A percentile compares a stretch with the other conserved stretches of the same genome.
phyloP scores from a whole-genome alignment of 768 basidiomycete genomes.

The Boletus rufocinnamomeus region DNA sequence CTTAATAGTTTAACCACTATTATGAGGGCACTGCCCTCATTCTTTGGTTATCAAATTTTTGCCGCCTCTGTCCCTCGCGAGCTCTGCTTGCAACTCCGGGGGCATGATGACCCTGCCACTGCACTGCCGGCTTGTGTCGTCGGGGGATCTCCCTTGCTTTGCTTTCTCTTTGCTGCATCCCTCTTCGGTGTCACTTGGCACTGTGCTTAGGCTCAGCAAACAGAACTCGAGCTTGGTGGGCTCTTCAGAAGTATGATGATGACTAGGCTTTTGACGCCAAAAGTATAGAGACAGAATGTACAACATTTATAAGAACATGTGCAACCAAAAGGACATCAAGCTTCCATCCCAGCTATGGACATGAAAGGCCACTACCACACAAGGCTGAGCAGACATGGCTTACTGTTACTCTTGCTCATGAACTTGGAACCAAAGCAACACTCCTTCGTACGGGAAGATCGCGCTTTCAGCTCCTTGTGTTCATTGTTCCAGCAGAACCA shows the following conservation, averaged over 20 bases:
- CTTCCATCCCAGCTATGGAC: too few species aligned
- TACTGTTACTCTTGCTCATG: too few species aligned
- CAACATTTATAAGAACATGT: too few species aligned
- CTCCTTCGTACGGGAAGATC: constrained; percentile 20
- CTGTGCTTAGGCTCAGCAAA: constrained; percentile 14
- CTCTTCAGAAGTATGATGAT: too few species aligned
- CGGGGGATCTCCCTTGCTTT: constrained; percentile 46
- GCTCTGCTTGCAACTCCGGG: constrained; percentile 47
- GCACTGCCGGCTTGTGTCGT: constrained; percentile 57
- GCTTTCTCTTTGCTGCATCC: constrained; percentile 23
- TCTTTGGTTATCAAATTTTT: constrained; percentile 54
- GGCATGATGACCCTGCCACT: constrained; percentile 43
- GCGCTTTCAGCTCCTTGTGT: constrained; percentile 13
- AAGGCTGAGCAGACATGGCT: too few species aligned
- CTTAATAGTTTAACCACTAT: constrained; percentile 62
- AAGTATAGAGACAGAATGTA: too few species aligned
- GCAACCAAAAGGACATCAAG: too few species aligned
- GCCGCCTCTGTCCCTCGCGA: constrained; percentile 24
- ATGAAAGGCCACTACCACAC: too few species aligned
- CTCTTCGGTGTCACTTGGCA: neutral
- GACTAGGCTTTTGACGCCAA: too few species aligned
- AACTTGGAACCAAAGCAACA: constrained; percentile 15
- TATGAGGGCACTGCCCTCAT: constrained; percentile 55
- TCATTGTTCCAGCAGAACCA: constrained; percentile 25
- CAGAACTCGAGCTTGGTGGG: neutral